A percentile compares a stretch with the other conserved stretches of the same genome.
These are phyloP conservation scores for Rutstroemia sp. DNA, from an alignment of 2,329 filamentous ascomycete genomes.

Conservation along the genomic window DNA sequence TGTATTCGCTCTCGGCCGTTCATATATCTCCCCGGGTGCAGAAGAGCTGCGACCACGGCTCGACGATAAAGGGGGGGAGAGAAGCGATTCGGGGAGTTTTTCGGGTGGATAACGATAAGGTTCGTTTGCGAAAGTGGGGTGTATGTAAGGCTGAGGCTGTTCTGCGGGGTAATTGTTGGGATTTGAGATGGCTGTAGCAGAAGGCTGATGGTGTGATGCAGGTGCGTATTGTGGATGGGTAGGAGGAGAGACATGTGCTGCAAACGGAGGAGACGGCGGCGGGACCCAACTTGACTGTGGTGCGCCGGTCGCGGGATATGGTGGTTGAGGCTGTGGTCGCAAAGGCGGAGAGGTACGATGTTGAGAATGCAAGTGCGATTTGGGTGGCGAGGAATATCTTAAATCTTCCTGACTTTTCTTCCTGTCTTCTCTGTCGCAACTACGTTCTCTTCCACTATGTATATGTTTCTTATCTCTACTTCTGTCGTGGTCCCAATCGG, in stretches of 20 bases:
- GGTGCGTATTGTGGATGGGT: background rate
- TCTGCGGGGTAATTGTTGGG: background rate
- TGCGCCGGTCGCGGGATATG: background rate
- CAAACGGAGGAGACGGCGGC: conserved; percentile 1
- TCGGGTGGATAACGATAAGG: conserved; percentile 6
- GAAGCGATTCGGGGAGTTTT: conserved; percentile 4
- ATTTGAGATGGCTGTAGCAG: background rate
- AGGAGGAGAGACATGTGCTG: background rate
- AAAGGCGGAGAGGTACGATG: background rate
- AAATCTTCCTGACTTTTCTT: conserved; percentile 3
- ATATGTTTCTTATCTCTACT: background rate
- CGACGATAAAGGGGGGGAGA: background rate
- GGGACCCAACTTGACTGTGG: background rate
- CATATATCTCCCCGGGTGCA: background rate
- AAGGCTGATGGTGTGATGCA: background rate
- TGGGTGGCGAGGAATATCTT: conserved; percentile 2
- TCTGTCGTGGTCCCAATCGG: background rate
- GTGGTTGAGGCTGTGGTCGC: background rate
- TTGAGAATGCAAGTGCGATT: background rate
- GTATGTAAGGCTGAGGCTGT: background rate
- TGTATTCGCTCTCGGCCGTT: background rate
- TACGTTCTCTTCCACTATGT: background rate
- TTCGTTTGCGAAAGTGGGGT: conserved; percentile 5
- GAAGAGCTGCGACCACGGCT: conserved; percentile 1
- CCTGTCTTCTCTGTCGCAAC: background rate